These are phyloP conservation scores for Metschnikowia sp. DNA, from an alignment of 805 yeast species.

Conservation along the genomic window DNA sequence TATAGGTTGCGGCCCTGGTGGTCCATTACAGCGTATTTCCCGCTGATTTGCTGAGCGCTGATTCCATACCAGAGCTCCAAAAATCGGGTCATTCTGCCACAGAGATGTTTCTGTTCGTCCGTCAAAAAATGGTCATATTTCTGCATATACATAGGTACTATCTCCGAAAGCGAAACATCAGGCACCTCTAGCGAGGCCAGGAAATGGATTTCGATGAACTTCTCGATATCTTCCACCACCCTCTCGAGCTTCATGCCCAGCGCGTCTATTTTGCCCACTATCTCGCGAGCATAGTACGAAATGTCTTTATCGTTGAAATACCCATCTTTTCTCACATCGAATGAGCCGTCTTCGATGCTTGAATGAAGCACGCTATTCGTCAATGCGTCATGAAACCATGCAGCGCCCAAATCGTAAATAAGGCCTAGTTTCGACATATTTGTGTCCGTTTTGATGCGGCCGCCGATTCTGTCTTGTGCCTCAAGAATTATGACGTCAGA, in stretches of 20 bases:
- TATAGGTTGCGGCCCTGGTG: constrained; percentile 78
- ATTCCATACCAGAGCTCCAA: constrained; percentile 82
- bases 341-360: constrained; percentile 27
- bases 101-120: constrained; percentile 46
- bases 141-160: constrained; percentile 45
- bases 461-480: constrained; percentile 25
- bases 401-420: constrained; percentile 71
- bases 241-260: constrained; percentile 24
- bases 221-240: constrained; percentile 54
- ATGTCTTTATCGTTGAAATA: constrained; percentile 48
- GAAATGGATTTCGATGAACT: constrained; percentile 55
- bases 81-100: constrained; percentile 51
- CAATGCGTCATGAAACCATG: constrained; percentile 87
- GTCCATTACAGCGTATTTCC: constrained; percentile 64
- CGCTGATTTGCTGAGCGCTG: constrained; percentile 62
- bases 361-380: constrained; percentile 61
- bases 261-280: constrained; percentile 32
- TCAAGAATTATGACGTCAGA: constrained; percentile 21
- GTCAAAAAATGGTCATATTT: constrained; percentile 47
- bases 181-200: constrained; percentile 44
- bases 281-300: constrained; percentile 24
- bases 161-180: constrained; percentile 54
- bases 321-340: constrained; percentile 24
- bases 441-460: constrained; percentile 20
- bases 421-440: constrained; percentile 17